Conservation (phyloP, 179 eudicot genomes). For the Actinidia arguta region DNA sequence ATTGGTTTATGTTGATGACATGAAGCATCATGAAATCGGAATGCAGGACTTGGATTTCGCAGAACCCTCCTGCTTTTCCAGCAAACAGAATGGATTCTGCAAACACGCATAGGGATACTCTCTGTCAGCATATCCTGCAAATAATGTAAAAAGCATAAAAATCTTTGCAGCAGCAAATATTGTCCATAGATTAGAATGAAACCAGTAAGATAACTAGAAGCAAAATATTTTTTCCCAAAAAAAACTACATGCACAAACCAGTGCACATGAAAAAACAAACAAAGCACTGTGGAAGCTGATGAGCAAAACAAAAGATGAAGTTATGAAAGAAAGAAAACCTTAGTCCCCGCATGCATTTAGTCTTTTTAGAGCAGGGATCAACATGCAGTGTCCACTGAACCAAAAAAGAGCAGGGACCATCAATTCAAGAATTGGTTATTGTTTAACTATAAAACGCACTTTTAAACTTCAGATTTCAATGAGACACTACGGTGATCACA, state of each 20-base stretch:
- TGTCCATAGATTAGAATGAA: conserved; percentile 2
- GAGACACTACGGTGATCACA: neutral
- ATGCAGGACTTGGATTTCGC: conserved; percentile 89
- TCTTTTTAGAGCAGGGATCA: neutral
- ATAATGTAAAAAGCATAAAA: neutral
- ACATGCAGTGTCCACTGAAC: neutral
- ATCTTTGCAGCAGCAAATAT: conserved; percentile 10
- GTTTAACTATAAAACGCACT: neutral
- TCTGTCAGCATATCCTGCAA: conserved; percentile 99
- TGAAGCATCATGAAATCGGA: conserved; percentile 53
- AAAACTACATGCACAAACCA: neutral
- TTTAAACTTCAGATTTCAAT: neutral
- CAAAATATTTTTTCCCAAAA: conserved; percentile 3
- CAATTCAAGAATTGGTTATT: neutral
- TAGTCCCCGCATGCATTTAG: neutral
- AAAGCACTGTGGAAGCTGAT: neutral
- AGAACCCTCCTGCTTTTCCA: conserved; percentile 96
- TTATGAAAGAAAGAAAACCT: neutral
- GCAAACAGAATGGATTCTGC: conserved; percentile 97
- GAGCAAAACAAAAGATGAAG: neutral
- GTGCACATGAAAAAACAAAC: neutral
- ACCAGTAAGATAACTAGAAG: neutral
- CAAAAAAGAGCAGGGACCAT: neutral
- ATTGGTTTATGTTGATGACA: conserved; percentile 69
- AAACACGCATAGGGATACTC: conserved; percentile 79